Evolutionary conservation across 495 filamentous ascomycete genomes (phyloP), one percentile per base, ranked within the genome.

Genomic region (Daldinia vernicosa): DNA sequence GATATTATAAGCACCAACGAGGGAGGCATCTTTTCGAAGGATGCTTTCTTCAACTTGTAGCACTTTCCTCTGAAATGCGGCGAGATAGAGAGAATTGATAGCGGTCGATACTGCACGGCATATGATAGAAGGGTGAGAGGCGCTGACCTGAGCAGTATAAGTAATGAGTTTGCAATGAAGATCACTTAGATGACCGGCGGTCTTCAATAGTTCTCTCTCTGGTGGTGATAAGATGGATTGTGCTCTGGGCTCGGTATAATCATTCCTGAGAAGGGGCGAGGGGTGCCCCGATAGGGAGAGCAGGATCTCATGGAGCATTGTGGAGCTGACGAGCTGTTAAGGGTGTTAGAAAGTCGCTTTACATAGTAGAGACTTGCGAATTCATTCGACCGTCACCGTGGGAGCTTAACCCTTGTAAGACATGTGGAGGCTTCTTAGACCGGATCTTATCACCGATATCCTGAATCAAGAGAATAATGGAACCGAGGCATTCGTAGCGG

Each of bases 291-390:
- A 95, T 78, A 99, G 90, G 76, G 92, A 92, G 77, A 99, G 90
- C 72, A 99, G 87, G 80, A 99, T 90, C 82, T 99, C 95, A 84
- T 98, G 95, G 76, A 98, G 91, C 95, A 98, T 98, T 80, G 78
- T 85, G 71, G 32, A 37, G 62, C 27, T 45, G 58, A 37, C 47
- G 59, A 54, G 65, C 60, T 52, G 58, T 64, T 39, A 51, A 51
- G 39, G 37, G 57, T 56, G 59, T 70, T 66, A 63, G 63, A 61
- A 56, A 40, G 1, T 15, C n/a, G 14, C 26, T 19, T 45, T 39
- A n/a, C n/a, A n/a, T n/a, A n/a, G n/a, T n/a, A 62, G 52, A 63
- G 24, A n/a, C 28, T 43, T 51, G 32, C 19, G 22, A 50, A 56
- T 32, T 63, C 24, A 35, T 45, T 57, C 28, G 28, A 39, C 27